Base-by-base conservation (phyloP, 2,329 filamentous ascomycete species). In the Botrytis paeoniae region DNA sequence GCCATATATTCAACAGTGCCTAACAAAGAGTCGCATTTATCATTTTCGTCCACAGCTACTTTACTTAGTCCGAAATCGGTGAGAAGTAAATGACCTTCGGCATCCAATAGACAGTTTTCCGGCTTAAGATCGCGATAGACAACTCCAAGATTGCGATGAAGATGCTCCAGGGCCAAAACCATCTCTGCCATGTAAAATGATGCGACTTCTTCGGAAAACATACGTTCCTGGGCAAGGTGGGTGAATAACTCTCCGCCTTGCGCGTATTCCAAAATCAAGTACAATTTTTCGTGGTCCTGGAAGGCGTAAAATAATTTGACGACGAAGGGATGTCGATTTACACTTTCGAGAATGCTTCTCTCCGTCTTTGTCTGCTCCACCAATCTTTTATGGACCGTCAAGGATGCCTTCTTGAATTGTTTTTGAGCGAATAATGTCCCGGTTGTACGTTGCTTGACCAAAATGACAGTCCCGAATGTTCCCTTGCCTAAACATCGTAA, bases 181-280 rank as follows among this genome's bases (percentile, higher is more conserved):
- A 99, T 97, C 84, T 99, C 95, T 0, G 94, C 97, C 93, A 98
- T 97, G 87, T 99, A 99, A 83, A 98, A 99, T 1, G 95, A 93
- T 0, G 95, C 93, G 2, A 92, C 92, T 25, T 93, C 87, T 83
- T 98, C 95, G 22, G 92, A 88, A 78, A 99, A 98, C 93, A 98
- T 98, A 82, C 94, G 93, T 82, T 98, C 95, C 77, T 94, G 92
- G 74, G 91, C 93, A 39, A 99, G 87, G 80, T 98, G 95, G n/a
- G 93, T 94, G 81, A 99, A 99, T 9, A 99, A 87, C 83, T 99
- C 97, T 73, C 97, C 96, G 54, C 97, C 97, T 82, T 97, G 93
- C 8, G 96, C 96, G 82, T 99, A 99, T 83, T 99, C 95, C 37
- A 99, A 89, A 77, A 99, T 98, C 63, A 99, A 86, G 81, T 99